phyloP scores from a whole-genome alignment of 2,329 filamentous ascomycete species.

The Coniochaeta prunicola region DNA sequence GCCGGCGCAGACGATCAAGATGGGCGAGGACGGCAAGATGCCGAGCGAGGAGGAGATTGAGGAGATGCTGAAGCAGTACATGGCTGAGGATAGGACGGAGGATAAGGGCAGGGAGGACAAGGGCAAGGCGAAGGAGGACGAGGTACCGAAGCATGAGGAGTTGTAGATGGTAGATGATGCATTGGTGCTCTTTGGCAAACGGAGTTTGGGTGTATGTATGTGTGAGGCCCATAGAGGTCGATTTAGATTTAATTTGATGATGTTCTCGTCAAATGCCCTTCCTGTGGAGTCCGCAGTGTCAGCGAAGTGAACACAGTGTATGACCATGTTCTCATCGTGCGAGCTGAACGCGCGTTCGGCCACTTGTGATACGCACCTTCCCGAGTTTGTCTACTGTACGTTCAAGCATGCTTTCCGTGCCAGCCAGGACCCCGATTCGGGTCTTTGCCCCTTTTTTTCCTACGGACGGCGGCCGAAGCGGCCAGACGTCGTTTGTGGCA shows the following conservation, averaged over 20 bases:
- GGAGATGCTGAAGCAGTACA: conserved; percentile 42
- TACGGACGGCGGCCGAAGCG: neutral
- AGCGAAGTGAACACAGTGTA: too few species aligned
- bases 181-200: neutral
- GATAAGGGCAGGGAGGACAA: conserved; percentile 10
- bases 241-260: neutral
- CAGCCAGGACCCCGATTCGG: neutral
- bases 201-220: neutral
- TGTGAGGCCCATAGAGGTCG: neutral
- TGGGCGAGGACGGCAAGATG: conserved; percentile 33
- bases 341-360: neutral
- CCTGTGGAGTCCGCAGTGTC: too few species aligned
- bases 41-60: conserved; percentile 37
- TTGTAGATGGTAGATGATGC: conserved; percentile 12
- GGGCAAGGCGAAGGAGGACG: conserved; percentile 12
- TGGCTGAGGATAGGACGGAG: conserved; percentile 15
- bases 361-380: neutral
- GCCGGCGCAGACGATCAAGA: conserved; percentile 21
- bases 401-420: neutral
- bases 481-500: neutral
- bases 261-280: neutral
- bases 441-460: neutral
- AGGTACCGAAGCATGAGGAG: conserved; percentile 22
- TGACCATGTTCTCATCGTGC: neutral
- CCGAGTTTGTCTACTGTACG: neutral